Base-by-base conservation (phyloP, 257 asterid genomes). In the Datura wrightii region DNA sequence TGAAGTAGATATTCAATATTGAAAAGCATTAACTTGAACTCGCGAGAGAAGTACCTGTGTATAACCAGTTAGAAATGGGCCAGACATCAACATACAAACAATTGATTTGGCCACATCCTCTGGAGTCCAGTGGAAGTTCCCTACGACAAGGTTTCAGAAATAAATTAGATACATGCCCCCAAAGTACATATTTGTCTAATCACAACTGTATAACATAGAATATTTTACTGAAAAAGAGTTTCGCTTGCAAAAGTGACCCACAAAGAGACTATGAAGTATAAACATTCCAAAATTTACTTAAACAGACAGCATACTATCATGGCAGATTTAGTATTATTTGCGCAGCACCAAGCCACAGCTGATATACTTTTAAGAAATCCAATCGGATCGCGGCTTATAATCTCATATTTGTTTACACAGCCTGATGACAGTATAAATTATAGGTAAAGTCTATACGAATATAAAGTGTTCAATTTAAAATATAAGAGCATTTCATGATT, bases 51-150 rank as follows among this genome's bases (percentile, higher is more conserved):
- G 80, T 86, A 96, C 99, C 98, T 93, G 99, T 80, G 99, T 94
- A 86, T 93, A 94, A 84, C 99, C 99, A 65, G 99, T 96, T 83
- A 96, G 92, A 89, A 90, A 93, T 37, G 99, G 98, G 79, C 99
- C 99, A 34, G 99, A 94, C 99, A 94, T 92, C 46, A 96, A 55
- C 98, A 96, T 96, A 81, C 98, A 96, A 80, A 92, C 97, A 82
- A 92, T 53, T 59, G 98, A 88, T 90, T 94, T 96, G 85, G 98
- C 98, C 60, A 94, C 92, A 89, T 96, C 98, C 84, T 96, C 99
- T 79, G 85, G 5, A 3, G 93, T 94, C 99, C 99, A 94, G 85
- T 94, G 94, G 80, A 96, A 96, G 87, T 96, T 96, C 79, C 99
- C 98, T 93, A 86, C 46, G 54, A 83, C 82, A 16, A 83, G 79